phyloP scores from a whole-genome alignment of 2,329 filamentous ascomycete species.

The Periconia sp. region DNA sequence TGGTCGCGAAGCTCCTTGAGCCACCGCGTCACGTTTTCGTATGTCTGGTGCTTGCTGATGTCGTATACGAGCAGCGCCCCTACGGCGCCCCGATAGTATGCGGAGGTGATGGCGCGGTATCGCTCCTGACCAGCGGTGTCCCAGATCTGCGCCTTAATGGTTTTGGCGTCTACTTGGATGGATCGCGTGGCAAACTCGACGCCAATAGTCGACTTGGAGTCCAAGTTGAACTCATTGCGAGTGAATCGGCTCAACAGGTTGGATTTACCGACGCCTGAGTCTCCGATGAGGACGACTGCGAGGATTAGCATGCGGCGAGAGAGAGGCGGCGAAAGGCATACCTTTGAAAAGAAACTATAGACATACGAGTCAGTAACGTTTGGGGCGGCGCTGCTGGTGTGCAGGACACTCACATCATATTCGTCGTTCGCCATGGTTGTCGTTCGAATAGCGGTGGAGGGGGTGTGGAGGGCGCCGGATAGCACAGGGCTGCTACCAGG shows the following conservation, averaged over 20 bases:
- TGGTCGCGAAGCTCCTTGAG: conserved; percentile 98
- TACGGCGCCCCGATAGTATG: conserved; percentile 97
- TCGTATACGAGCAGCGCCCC: conserved; percentile 98
- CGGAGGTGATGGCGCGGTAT: conserved; percentile 98
- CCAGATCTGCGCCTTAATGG: conserved; percentile 99
- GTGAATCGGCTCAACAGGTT: conserved; percentile 99
- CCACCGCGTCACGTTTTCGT: conserved; percentile 99
- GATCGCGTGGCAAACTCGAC: conserved; percentile 98
- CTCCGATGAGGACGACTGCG: conserved; percentile 95
- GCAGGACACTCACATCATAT: conserved; percentile 84
- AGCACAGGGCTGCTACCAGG: no score
- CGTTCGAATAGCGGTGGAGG: conserved; percentile 36
- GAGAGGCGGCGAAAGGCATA: conserved; percentile 50
- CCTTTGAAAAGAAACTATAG: conserved; percentile 98
- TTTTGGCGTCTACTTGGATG: conserved; percentile 99
- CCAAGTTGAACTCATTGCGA: conserved; percentile 99
- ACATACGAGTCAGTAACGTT: conserved; percentile 24
- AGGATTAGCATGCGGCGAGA: conserved; percentile 33
- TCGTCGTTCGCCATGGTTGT: conserved; percentile 95
- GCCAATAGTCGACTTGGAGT: conserved; percentile 99
- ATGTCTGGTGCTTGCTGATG: conserved; percentile 99
- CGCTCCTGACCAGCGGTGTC: conserved; percentile 98
- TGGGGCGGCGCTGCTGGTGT: conserved; percentile 22
- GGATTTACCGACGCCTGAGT: conserved; percentile 99
- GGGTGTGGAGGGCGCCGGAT: conserved; percentile 14